Evolutionary conservation across 31 red algal species (phyloP), one percentile per base, ranked within the genome.

Genomic region (Asparagopsis taxiformis): DNA sequence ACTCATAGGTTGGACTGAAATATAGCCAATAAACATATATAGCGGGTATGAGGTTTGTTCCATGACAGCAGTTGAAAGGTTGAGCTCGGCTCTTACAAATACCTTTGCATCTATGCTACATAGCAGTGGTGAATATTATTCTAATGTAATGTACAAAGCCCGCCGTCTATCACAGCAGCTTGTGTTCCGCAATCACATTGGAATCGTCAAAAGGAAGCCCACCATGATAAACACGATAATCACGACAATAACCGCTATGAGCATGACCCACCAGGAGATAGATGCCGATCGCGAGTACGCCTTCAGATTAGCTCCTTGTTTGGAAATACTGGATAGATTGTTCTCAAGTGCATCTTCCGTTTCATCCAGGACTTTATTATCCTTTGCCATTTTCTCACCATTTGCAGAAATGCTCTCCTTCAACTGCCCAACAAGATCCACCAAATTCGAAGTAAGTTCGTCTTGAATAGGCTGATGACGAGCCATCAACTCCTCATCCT

Each of bases 401-500:
- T 78, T 88, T 21, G 64, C 73, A 21, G 72, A 68, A 5, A 88
- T 49, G 37, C 56, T 77, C 25, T 79, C 83, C 57, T 88, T 88
- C 3, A 88, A 52, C 55, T 79, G 83, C 31, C 83, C 83, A 24
- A 88, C 83, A 13, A 88, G 56, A 41, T 88, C 72, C 22, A 88
- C 83, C 54, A 88, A 54, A 56, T 88, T 79, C 16, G 72, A 65
- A 22, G 83, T 88, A 46, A 88, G 63, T 56, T 88, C 72, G 52
- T 88, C 72, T 31, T 88, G 83, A 43, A 78, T 63, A 15, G 83
- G 83, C 41, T 78, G 83, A 70, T 88, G 83, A 36, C 72, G 44
- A 0, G 71, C 72, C 83, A 88, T 72, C 41, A 88, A 37, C 33
- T 77, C 62, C 36, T 88, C 83, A 19, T 77, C 72, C 62, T 88